Evolutionary conservation across 768 basidiomycete genomes (phyloP).

Genomic region (Boletellus ananas): DNA sequence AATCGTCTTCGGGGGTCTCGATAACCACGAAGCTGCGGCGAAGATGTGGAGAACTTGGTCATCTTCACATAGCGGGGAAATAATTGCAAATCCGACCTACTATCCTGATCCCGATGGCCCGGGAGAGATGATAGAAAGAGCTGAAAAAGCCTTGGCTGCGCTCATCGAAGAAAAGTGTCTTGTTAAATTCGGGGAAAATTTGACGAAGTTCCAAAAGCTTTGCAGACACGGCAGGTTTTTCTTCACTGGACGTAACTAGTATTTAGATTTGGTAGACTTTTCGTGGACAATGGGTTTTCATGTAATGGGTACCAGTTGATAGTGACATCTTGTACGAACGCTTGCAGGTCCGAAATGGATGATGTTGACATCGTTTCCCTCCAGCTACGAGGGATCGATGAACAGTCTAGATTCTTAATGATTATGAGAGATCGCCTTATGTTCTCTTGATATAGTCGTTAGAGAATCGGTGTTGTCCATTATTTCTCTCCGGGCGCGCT

Average conservation of each 20-base stretch:
- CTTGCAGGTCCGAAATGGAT: background rate
- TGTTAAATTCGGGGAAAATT: slow-evolving; percentile 13
- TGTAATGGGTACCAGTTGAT: background rate
- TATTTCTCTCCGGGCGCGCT: too few species aligned
- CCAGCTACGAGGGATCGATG: too few species aligned
- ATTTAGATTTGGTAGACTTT: background rate
- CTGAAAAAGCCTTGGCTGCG: slow-evolving; percentile 13
- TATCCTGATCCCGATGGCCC: slow-evolving; percentile 13
- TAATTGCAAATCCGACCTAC: slow-evolving; percentile 19
- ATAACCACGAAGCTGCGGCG: slow-evolving; percentile 9
- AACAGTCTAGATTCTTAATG: too few species aligned
- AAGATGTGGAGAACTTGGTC: slow-evolving; percentile 16
- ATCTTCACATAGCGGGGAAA: slow-evolving; percentile 7
- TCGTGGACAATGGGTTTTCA: background rate
- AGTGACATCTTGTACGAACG: background rate
- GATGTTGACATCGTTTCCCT: too few species aligned
- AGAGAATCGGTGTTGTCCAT: too few species aligned
- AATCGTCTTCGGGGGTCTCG: slow-evolving; percentile 21
- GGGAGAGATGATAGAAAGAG: slow-evolving; percentile 13
- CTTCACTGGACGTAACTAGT: slow-evolving; percentile 13
- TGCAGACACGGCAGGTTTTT: slow-evolving; percentile 15
- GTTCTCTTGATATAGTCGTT: too few species aligned
- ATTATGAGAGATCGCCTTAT: too few species aligned
- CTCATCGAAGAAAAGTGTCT: slow-evolving; percentile 22
- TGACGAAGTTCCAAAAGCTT: slow-evolving; percentile 20